Base-by-base conservation (phyloP, 2,329 filamentous ascomycete genomes). In the Fusarium napiforme region DNA sequence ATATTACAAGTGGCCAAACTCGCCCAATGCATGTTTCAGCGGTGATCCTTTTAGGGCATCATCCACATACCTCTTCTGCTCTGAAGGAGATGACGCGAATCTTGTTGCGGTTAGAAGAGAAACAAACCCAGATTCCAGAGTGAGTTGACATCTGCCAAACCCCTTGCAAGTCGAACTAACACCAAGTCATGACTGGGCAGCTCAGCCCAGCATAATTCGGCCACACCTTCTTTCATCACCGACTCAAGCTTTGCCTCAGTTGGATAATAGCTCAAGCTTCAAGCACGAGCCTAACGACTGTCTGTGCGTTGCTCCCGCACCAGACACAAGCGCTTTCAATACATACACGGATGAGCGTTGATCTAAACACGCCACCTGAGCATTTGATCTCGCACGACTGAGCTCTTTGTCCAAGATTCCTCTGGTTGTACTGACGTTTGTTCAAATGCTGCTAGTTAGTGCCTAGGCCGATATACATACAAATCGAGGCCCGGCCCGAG, bases 401-500 rank as follows among this genome's bases (percentile, higher is more conserved):
- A 76, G 60, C 68, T 67, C 60, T 69, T 52, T 60, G 63, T 36
- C 28, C 55, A 59, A 47, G 42, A 52, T 60, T 46, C 53, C 60
- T 47, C 55, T 65, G 58, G 53, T 23, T 43, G 37, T 42, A 58
- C 59, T 43, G 61, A 58, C 40, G 56, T 61, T 61, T 52, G 32
- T 39, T 69, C 45, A 40, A 64, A 55, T 56, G 62, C 47, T 69
- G 53, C 23, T 55, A 64, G 66, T n/a, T 37, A 37, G 36, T 37
- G 15, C 32, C 32, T 34, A 60, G 66, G 60, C 65, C 60, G 69
- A 75, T 56, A 74, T 56, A 55, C 34, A 55, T 56, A 55, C 34
- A 55, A 71, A 47, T 65, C 55, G 73, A 76, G 75, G 75, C 69
- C 69, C 75, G 75, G 75, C 69, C 75, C 75, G 75, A 77, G 69